phyloP scores from a whole-genome alignment of 257 asterid species.

The Solanum habrochaites region DNA sequence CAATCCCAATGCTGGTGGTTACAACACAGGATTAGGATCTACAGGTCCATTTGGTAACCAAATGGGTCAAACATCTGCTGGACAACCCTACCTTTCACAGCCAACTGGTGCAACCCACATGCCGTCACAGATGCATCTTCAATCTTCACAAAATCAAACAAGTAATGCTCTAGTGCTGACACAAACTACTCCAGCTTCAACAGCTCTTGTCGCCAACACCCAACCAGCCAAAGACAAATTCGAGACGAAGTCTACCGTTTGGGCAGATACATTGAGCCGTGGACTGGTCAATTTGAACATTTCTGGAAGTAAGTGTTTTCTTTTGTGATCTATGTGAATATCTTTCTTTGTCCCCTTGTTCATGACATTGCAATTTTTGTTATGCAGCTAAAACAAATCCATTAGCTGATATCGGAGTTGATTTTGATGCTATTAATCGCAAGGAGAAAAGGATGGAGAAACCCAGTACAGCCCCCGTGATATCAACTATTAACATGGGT shows the following conservation, averaged over 20 bases:
- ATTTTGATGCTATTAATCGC: slow-evolving; percentile 91
- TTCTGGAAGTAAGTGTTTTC: slow-evolving; percentile 75
- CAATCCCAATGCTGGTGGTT: slow-evolving; percentile 41
- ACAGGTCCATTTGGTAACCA: slow-evolving; percentile 22
- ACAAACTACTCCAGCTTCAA: slow-evolving; percentile 26
- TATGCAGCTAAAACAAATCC: slow-evolving; percentile 89
- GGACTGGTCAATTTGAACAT: slow-evolving; percentile 91
- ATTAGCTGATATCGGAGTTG: slow-evolving; percentile 82
- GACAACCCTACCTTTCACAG: slow-evolving; percentile 25
- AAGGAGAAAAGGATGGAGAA: slow-evolving; percentile 92
- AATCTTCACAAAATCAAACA: slow-evolving; percentile 33
- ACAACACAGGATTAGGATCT: slow-evolving; percentile 29
- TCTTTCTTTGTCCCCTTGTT: not conserved
- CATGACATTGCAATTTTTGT: not conserved
- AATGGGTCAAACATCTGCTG: slow-evolving; percentile 21
- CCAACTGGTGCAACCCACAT: slow-evolving; percentile 25
- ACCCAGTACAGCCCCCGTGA: slow-evolving; percentile 42
- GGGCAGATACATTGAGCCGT: slow-evolving; percentile 97
- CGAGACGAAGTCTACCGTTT: slow-evolving; percentile 85
- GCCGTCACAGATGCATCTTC: slow-evolving; percentile 32
- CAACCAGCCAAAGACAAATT: slow-evolving; percentile 69
- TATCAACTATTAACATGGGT: slow-evolving; percentile 80
- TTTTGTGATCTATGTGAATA: not conserved
- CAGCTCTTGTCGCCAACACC: slow-evolving; percentile 35
- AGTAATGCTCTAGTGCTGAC: slow-evolving; percentile 15